phyloP scores from a whole-genome alignment of 2,329 filamentous ascomycete genomes.

The Colletotrichum somersetense region DNA sequence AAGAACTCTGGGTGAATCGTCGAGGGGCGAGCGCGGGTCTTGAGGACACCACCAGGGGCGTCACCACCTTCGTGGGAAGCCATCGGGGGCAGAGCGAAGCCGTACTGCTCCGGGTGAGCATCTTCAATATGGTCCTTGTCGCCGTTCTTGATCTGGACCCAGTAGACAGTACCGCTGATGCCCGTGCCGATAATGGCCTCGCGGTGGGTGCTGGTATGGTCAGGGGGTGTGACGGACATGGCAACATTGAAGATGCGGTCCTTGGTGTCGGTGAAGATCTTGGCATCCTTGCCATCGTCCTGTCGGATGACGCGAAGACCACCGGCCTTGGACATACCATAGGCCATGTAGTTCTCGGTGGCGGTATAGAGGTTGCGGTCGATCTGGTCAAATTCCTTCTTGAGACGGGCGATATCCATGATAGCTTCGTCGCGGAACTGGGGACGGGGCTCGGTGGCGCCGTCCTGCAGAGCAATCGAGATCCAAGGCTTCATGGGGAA shows the following conservation, averaged over 20 bases:
- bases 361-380: slow-evolving; percentile 94
- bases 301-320: slow-evolving; percentile 95
- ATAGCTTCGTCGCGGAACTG: slow-evolving; percentile 82
- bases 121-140: slow-evolving; percentile 85
- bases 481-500: slow-evolving; percentile 98
- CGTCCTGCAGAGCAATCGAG: slow-evolving; percentile 80
- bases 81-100: slow-evolving; percentile 90
- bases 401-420: slow-evolving; percentile 92
- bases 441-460: slow-evolving; percentile 67
- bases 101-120: slow-evolving; percentile 83
- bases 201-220: slow-evolving; percentile 68
- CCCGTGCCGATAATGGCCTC: slow-evolving; percentile 93
- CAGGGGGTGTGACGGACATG: slow-evolving; percentile 76
- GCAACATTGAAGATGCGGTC: slow-evolving; percentile 96
- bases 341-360: slow-evolving; percentile 91
- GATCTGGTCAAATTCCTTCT: slow-evolving; percentile 98
- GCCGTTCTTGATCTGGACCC: slow-evolving; percentile 83
- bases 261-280: slow-evolving; percentile 90
- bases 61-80: slow-evolving; percentile 90
- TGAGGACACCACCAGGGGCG: slow-evolving; percentile 89
- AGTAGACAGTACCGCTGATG: slow-evolving; percentile 96
- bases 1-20: slow-evolving; percentile 93
- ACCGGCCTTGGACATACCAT: slow-evolving; percentile 92
- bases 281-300: slow-evolving; percentile 90
- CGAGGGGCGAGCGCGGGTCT: slow-evolving; percentile 93